Percentiles rank a stretch among this genome's conserved stretches.
Conservation (phyloP, 1,139 yeast genomes). For the Kodamaea sp. region DNA sequence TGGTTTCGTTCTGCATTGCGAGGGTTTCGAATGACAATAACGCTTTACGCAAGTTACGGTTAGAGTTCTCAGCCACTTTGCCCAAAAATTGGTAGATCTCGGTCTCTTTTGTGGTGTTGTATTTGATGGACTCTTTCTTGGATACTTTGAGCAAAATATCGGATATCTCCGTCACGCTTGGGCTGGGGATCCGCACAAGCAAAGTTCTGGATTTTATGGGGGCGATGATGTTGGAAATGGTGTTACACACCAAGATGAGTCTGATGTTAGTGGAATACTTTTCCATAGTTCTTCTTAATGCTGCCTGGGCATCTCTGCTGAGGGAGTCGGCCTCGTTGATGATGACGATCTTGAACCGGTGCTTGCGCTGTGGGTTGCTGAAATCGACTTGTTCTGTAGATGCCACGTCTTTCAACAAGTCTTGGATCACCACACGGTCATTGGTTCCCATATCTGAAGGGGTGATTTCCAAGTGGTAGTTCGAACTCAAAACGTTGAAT, state of each 20-base stretch:
- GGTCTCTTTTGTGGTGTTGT: constrained; percentile 34
- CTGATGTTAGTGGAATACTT: constrained; percentile 89
- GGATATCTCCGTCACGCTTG: constrained; percentile 58
- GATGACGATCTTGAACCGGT: constrained; percentile 85
- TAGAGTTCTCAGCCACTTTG: constrained; percentile 55
- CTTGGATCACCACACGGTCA: constrained; percentile 93
- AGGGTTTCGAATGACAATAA: constrained; percentile 82
- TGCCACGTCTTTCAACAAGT: constrained; percentile 88
- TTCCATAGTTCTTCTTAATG: constrained; percentile 96
- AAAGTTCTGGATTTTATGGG: constrained; percentile 95
- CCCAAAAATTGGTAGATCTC: constrained; percentile 45
- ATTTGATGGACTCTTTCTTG: constrained; percentile 53
- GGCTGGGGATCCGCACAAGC: constrained; percentile 83
- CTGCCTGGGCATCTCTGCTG: constrained; percentile 96
- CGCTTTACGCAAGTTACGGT: constrained; percentile 77
- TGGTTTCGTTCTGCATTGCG: constrained; percentile 67
- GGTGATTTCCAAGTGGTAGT: constrained; percentile 89
- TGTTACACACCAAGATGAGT: constrained; percentile 78
- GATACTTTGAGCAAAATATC: constrained; percentile 58
- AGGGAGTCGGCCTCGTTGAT: constrained; percentile 93
- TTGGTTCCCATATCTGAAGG: constrained; percentile 97
- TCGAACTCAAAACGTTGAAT: constrained; percentile 86
- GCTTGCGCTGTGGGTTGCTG: constrained; percentile 43
- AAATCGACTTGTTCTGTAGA: constrained; percentile 93
- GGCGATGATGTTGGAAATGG: constrained; percentile 87